Conservation (phyloP, 2,329 filamentous ascomycete genomes). For the Cercospora janseana region DNA sequence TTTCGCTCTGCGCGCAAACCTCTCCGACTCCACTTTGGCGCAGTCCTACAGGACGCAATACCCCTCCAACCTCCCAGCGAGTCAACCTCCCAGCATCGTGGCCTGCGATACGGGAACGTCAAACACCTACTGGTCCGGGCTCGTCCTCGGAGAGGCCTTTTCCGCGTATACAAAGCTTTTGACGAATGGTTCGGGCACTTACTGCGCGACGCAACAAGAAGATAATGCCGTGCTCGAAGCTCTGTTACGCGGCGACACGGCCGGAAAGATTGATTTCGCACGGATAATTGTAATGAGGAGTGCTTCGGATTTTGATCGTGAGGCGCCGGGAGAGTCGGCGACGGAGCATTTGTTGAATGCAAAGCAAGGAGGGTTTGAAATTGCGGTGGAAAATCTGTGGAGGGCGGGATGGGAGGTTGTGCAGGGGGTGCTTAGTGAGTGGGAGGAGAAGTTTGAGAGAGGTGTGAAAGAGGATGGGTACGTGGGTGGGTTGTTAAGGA, state of each 20-base stretch:
- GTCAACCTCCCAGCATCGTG: slow-evolving; percentile 32
- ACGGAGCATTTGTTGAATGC: slow-evolving; percentile 59
- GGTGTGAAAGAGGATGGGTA: slow-evolving; percentile 63
- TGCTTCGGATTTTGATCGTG: slow-evolving; percentile 69
- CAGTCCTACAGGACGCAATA: slow-evolving; percentile 35
- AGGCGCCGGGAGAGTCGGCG: slow-evolving; percentile 56
- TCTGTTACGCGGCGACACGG: slow-evolving; percentile 33
- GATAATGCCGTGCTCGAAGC: slow-evolving; percentile 40
- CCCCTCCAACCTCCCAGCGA: slow-evolving; percentile 29
- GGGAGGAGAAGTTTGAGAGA: slow-evolving; percentile 56
- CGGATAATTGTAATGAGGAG: slow-evolving; percentile 40
- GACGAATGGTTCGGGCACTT: slow-evolving; percentile 40
- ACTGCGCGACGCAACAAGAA: slow-evolving; percentile 40
- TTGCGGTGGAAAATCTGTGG: slow-evolving; percentile 66
- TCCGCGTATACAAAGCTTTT: slow-evolving; percentile 34
- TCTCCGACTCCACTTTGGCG: slow-evolving; percentile 36
- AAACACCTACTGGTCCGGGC: slow-evolving; percentile 37
- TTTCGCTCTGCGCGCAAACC: slow-evolving; percentile 30
- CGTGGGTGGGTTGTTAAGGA: slow-evolving; percentile 65
- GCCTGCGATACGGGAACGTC: slow-evolving; percentile 37
- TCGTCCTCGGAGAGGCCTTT: slow-evolving; percentile 33
- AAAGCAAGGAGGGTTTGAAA: slow-evolving; percentile 61
- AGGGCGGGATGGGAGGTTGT: slow-evolving; percentile 63
- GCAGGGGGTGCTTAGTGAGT: slow-evolving; percentile 59
- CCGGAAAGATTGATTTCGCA: slow-evolving; percentile 36